phyloP scores from a whole-genome alignment of 192 early-diverging fungal genomes.

The Jimgerdemannia lactiflua region DNA sequence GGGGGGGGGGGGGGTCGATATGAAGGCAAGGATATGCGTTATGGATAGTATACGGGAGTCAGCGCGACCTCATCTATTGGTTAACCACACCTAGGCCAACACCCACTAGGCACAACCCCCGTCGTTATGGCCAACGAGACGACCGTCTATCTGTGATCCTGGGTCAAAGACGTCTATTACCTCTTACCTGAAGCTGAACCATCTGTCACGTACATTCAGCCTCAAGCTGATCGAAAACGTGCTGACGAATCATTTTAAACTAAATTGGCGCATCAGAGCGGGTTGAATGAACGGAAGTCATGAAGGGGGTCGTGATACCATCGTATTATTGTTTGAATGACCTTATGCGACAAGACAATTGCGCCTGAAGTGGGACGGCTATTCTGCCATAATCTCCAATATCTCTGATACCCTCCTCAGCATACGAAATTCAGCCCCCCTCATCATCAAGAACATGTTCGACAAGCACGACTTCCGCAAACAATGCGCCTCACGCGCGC shows the following conservation, averaged over 20 bases:
- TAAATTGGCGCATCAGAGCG: slow-evolving; percentile 75
- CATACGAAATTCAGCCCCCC: slow-evolving; percentile 75
- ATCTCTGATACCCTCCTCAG: slow-evolving; percentile 22
- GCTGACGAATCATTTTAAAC: slow-evolving; percentile 69
- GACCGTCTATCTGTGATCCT: slow-evolving; percentile 42
- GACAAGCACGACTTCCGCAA: slow-evolving; percentile 83
- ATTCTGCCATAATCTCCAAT: background rate
- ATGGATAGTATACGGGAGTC: no score
- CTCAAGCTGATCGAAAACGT: slow-evolving; percentile 93
- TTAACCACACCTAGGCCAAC: no score
- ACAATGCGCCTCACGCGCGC: slow-evolving; percentile 82
- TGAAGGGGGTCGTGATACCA: no score
- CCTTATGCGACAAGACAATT: no score
- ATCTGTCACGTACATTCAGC: slow-evolving; percentile 70
- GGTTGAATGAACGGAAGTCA: slow-evolving; percentile 45
- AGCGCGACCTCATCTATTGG: no score
- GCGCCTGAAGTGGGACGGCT: no score
- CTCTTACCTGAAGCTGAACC: slow-evolving; percentile 56
- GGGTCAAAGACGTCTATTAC: slow-evolving; percentile 78
- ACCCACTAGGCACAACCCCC: no score
- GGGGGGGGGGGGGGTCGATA: no score
- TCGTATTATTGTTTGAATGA: no score
- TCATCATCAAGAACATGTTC: slow-evolving; percentile 90
- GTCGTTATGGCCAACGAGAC: slow-evolving; percentile 21
- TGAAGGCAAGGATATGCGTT: no score